These are phyloP conservation scores for Yamadazyma triangularis DNA, from an alignment of 1,139 yeast species.

Conservation along the genomic window DNA sequence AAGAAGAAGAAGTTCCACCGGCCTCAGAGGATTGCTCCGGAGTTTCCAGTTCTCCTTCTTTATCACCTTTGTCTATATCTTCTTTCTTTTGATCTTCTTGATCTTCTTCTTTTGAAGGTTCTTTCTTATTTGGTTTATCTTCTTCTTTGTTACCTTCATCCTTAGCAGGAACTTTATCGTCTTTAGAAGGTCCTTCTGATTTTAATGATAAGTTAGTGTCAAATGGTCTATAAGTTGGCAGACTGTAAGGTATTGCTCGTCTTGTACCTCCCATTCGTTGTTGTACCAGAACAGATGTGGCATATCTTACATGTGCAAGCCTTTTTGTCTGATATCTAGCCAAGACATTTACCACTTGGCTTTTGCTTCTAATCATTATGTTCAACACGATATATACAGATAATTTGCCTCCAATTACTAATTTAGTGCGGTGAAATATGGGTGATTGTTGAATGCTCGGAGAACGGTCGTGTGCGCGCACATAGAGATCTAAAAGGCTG, in stretches of 20 bases:
- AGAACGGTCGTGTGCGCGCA: slow-evolving; percentile 1
- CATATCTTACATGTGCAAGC: background rate
- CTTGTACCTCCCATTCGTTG: too few relatives aligned
- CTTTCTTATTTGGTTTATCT: background rate
- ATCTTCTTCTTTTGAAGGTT: slow-evolving; percentile 1
- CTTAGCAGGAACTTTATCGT: background rate
- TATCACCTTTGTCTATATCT: slow-evolving; percentile 1
- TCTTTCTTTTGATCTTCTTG: background rate
- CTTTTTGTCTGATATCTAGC: background rate
- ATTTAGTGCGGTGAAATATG: background rate
- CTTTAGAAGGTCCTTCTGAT: background rate
- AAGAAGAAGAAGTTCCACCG: slow-evolving; percentile 10
- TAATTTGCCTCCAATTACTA: background rate
- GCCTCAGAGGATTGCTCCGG: slow-evolving; percentile 1
- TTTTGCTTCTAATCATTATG: background rate
- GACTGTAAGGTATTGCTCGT: background rate
- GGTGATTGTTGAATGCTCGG: background rate
- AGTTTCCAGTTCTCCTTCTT: slow-evolving; percentile 1
- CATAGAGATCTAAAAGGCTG: too few relatives aligned
- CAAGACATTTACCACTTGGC: background rate
- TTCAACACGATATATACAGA: too few relatives aligned
- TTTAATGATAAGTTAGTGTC: background rate
- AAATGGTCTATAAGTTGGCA: background rate
- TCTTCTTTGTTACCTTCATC: background rate
- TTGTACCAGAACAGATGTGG: background rate